phyloP scores from a whole-genome alignment of 2,329 filamentous ascomycete genomes.

The Davidsoniella virescens region DNA sequence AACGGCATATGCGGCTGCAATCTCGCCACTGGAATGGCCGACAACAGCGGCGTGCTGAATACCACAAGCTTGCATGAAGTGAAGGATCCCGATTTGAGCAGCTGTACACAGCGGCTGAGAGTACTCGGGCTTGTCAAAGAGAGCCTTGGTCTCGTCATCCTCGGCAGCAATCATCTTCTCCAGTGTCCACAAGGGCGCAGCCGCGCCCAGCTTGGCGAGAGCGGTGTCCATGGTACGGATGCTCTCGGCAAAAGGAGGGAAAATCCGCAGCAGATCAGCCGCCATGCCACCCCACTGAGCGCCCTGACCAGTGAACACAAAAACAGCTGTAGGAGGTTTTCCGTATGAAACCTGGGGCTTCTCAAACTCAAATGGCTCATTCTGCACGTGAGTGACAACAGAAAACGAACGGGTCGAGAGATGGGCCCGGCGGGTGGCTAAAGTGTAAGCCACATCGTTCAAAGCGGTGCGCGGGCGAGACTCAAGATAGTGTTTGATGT shows the following conservation, averaged over 20 bases:
- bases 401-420: too few species aligned
- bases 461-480: too few species aligned
- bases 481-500: too few species aligned
- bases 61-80: constrained; percentile 19
- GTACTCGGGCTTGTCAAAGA: constrained; percentile 16
- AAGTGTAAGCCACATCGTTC: too few species aligned
- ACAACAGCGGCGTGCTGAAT: constrained; percentile 19
- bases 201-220: constrained; percentile 1
- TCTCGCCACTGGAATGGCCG: constrained; percentile 25
- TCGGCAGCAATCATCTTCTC: constrained; percentile 1
- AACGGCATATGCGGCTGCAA: constrained; percentile 22
- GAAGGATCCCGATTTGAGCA: constrained; percentile 26
- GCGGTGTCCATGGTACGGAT: neutral
- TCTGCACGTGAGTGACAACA: neutral
- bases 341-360: neutral
- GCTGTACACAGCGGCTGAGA: constrained; percentile 28
- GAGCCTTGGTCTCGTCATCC: neutral
- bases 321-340: constrained; percentile 12
- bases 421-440: too few species aligned
- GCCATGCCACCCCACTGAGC: constrained; percentile 24
- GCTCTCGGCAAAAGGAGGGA: constrained; percentile 13
- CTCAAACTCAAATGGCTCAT: constrained; percentile 2
- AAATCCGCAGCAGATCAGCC: constrained; percentile 16
- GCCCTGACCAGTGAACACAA: constrained; percentile 24
- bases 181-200: constrained; percentile 1